Conservation (phyloP, 2,329 filamentous ascomycete genomes). For the Trichophyton benhamiae region DNA sequence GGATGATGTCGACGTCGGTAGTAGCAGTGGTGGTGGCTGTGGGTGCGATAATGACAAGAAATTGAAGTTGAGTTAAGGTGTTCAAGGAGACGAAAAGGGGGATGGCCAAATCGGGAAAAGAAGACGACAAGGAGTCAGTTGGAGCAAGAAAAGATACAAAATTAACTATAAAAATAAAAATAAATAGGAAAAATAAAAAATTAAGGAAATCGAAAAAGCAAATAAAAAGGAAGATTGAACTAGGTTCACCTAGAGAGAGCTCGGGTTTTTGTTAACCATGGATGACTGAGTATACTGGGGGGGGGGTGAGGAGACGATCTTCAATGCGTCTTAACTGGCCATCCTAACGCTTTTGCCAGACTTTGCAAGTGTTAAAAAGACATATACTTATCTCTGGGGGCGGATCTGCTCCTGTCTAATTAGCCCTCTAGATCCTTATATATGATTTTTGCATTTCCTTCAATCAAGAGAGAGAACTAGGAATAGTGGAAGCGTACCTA, state of each 20-base stretch:
- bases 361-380: not conserved
- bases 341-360: conserved; percentile 1
- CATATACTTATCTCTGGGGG: conserved; percentile 1
- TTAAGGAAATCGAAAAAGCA: not conserved
- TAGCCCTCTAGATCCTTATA: not conserved
- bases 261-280: conserved; percentile 1
- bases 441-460: not conserved
- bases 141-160: not conserved
- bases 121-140: not conserved
- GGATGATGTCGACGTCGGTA: no score
- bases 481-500: conserved; percentile 2
- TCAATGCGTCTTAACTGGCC: not conserved
- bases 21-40: no score
- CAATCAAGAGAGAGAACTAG: not conserved
- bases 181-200: not conserved
- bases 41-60: no score
- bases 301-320: not conserved
- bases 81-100: no score
- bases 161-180: not conserved
- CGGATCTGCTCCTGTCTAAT: not conserved
- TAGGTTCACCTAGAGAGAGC: not conserved
- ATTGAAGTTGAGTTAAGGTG: no score
- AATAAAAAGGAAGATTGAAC: not conserved
- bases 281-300: not conserved
- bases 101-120: not conserved